Evolutionary conservation across 441 rosid species (phyloP), one percentile per base, ranked within the genome.

Genomic region (Flueggea neowawraea): DNA sequence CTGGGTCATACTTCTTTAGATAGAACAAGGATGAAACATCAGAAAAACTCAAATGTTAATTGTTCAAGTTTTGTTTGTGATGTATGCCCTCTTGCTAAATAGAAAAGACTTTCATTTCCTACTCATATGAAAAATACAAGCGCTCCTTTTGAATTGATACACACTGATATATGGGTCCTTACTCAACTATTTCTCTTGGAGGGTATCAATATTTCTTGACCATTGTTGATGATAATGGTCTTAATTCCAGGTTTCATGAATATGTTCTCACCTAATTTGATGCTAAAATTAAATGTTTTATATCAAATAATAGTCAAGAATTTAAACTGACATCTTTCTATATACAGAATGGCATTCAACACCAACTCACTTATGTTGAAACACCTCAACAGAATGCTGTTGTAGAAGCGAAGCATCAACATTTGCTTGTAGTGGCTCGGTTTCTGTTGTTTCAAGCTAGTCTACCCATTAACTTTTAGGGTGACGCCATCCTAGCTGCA

Each of bases 331-430:
- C 10, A 16, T 10, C 4, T 17, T 6, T 16, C 8, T 22, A 13
- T 16, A 14, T 7, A 3, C 6, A 55, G 0, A 6, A 17, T 7
- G 13, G 3, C 4, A 33, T 33, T 3, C 4, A 3, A 33, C 39
- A 33, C 6, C 39, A 33, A 6, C 39, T 33, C 4, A 3, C 39
- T 33, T 33, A 6, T 33, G 39, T 33, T 6, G 6, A 33, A 33
- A 33, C 39, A 6, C 36, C n/a, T 22, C 31, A 2, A n/a, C 36
- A 22, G 6, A 31, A 58, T 39, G 17, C 4, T 44, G 47, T 12
- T 5, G 61, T 58, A 4, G 61, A 58, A 58, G 4, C 48, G 4
- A 58, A 39, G 10, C 50, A 58, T 44, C 61, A 44, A 39, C 61
- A 58, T 16, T 16, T 58, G 50, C 8, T 45, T 2, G 2, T 3